A percentile compares a stretch with the other conserved stretches of the same genome.
phyloP scores from a whole-genome alignment of 306 rosid species.

The Prunus kanzakura region DNA sequence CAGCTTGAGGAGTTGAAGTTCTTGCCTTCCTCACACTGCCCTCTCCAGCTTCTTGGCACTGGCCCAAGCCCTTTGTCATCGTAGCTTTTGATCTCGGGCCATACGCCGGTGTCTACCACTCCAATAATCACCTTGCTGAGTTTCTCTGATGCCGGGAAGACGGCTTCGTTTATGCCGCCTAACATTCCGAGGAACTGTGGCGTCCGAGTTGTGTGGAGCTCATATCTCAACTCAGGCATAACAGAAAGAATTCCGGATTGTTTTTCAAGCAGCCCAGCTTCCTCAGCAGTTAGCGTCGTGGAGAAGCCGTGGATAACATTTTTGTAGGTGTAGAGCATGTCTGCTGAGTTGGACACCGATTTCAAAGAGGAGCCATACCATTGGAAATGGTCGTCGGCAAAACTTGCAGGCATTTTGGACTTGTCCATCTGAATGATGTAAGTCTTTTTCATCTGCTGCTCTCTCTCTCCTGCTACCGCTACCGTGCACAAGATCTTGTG shows the following conservation, averaged over 20 bases:
- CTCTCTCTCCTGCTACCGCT: slow-evolving; percentile 34
- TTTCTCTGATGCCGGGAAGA: slow-evolving; percentile 12
- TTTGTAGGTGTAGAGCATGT: slow-evolving; percentile 58
- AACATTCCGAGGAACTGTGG: slow-evolving; percentile 67
- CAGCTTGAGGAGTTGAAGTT: slow-evolving; percentile 57
- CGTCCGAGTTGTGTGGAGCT: slow-evolving; percentile 75
- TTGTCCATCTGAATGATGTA: slow-evolving; percentile 69
- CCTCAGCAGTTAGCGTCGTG: slow-evolving; percentile 53
- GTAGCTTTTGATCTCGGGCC: slow-evolving; percentile 65
- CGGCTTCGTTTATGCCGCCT: slow-evolving; percentile 13
- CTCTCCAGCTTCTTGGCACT: slow-evolving; percentile 64
- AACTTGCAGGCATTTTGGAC: slow-evolving; percentile 52
- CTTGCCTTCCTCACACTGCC: slow-evolving; percentile 51
- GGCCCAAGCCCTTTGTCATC: slow-evolving; percentile 33
- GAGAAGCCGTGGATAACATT: slow-evolving; percentile 67
- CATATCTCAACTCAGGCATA: slow-evolving; percentile 52
- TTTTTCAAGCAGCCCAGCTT: slow-evolving; percentile 34
- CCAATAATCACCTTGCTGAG: slow-evolving; percentile 52
- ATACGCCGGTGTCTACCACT: slow-evolving; percentile 62
- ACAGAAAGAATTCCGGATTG: slow-evolving; percentile 43
- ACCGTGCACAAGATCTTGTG: background rate
- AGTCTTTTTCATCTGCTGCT: slow-evolving; percentile 37
- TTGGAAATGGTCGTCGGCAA: slow-evolving; percentile 36
- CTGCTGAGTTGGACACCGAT: slow-evolving; percentile 49
- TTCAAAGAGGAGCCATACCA: slow-evolving; percentile 66